Evolutionary conservation across 306 rosid species (phyloP), one percentile per base, ranked within the genome.

Genomic region (Boehmeria nivea): DNA sequence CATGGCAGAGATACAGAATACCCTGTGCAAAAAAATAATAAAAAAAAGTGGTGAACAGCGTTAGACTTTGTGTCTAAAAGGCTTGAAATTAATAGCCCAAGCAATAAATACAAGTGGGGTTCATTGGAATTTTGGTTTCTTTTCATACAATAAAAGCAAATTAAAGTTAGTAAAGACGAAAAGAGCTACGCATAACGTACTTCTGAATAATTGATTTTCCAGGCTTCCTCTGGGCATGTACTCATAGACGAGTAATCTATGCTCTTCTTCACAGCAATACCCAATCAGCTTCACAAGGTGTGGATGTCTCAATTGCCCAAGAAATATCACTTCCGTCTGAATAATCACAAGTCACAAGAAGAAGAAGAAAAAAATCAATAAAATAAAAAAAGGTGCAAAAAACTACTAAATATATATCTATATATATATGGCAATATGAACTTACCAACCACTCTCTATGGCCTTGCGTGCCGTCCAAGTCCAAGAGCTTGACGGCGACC

Each of bases 381-480:
- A 24, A 17, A 14, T 8, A 16, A 16, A 17, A 8, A 6, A 13
- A 21, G 33, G 15, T 4, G 16, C 3, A 31, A 31, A 31, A 4
- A 31, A 4, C 36, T 31, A 31, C 9, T 10, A 31, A 31, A 31
- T 31, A 31, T 4, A 31, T 4, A 31, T 31, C 5, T 31, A 31
- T 31, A 31, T n/a, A n/a, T n/a, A 31, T 2, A 31, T 6, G 1
- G 36, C 5, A 31, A 0, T 40, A 11, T 3, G 17, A 11, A 76
- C 98, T 50, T 31, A 93, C 99, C 99, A 93, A 62, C 99, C 99
- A 93, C 81, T 93, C 99, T 26, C 73, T 73, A 24, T 93, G 99
- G n/a, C 99, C 99, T 45, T 93, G 99, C 0, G 81, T 0, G 12
- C 99, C 99, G 60, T 85, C 96, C 86, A 85, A 66, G 51, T 93